phyloP scores from a whole-genome alignment of 2,329 filamentous ascomycete species.

The Scopulariopsis brevicaulis region DNA sequence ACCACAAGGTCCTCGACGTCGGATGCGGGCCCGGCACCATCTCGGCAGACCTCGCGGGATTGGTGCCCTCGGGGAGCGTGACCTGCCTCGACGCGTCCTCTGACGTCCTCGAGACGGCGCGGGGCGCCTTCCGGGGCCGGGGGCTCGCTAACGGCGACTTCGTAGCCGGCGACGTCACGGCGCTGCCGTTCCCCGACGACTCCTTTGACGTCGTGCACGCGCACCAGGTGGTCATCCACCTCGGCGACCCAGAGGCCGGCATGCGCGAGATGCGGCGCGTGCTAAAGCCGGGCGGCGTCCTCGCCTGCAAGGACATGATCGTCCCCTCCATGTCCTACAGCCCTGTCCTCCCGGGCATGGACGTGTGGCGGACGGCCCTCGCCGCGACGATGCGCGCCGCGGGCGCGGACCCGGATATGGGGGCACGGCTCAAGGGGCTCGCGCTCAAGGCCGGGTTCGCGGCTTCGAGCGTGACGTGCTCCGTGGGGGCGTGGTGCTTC shows the following conservation, averaged over 20 bases:
- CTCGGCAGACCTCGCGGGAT: slow-evolving; percentile 26
- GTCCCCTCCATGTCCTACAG: slow-evolving; percentile 35
- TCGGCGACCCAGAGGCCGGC: slow-evolving; percentile 20
- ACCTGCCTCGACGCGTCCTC: slow-evolving; percentile 24
- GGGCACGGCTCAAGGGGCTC: not conserved
- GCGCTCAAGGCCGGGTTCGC: slow-evolving; percentile 2
- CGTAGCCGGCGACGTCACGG: slow-evolving; percentile 19
- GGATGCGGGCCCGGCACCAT: slow-evolving; percentile 39
- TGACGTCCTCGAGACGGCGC: slow-evolving; percentile 19
- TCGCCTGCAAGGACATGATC: slow-evolving; percentile 47
- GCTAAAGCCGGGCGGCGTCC: slow-evolving; percentile 26
- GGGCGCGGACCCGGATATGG: slow-evolving; percentile 5
- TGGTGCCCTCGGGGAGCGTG: slow-evolving; percentile 24
- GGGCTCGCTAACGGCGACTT: slow-evolving; percentile 16
- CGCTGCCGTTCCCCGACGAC: slow-evolving; percentile 24
- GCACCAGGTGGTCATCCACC: slow-evolving; percentile 29
- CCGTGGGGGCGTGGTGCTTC: slow-evolving; percentile 3
- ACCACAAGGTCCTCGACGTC: slow-evolving; percentile 29
- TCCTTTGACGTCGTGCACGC: slow-evolving; percentile 29
- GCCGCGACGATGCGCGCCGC: not conserved
- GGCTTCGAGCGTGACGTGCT: not conserved
- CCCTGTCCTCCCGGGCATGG: not conserved
- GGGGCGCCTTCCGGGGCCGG: slow-evolving; percentile 7
- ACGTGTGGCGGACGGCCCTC: not conserved
- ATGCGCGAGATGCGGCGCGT: slow-evolving; percentile 29